Percentiles rank a stretch among this genome's conserved stretches.
These are phyloP conservation scores for Saturnispora sanitii DNA, from an alignment of 805 yeast species.

Conservation along the genomic window DNA sequence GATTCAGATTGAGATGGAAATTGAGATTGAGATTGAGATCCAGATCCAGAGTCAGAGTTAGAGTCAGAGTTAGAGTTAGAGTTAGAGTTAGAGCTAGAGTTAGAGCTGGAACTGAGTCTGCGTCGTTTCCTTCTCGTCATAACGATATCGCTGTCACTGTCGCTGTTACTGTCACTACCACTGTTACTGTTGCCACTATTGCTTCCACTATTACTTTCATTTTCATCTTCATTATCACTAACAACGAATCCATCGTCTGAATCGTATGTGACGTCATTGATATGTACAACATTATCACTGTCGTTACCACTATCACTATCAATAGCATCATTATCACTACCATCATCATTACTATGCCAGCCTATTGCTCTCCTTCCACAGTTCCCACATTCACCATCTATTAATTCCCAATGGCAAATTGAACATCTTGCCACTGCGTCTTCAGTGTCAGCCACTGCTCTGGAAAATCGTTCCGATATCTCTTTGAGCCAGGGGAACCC, in stretches of 20 bases:
- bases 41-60: too few relatives aligned
- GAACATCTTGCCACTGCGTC: conserved; percentile 73
- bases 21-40: too few relatives aligned
- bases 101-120: too few relatives aligned
- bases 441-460: conserved; percentile 46
- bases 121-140: background rate
- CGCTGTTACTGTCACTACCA: background rate
- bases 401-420: conserved; percentile 73
- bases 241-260: background rate
- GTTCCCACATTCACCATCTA: conserved; percentile 55
- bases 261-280: conserved; percentile 1
- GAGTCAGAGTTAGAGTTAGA: too few relatives aligned
- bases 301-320: conserved; percentile 5
- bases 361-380: conserved; percentile 46
- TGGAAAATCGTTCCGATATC: conserved; percentile 38
- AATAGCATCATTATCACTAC: background rate
- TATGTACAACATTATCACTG: conserved; percentile 4
- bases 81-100: too few relatives aligned
- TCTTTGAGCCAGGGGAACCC: conserved; percentile 36
- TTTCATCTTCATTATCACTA: conserved; percentile 2
- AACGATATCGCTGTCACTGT: background rate
- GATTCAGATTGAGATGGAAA: too few relatives aligned
- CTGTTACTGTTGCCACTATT: background rate
- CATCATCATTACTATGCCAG: conserved; percentile 9
- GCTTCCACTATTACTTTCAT: background rate